These are phyloP conservation scores for Penicillium waksmanii DNA, from an alignment of 495 filamentous ascomycete species.

Conservation along the genomic window DNA sequence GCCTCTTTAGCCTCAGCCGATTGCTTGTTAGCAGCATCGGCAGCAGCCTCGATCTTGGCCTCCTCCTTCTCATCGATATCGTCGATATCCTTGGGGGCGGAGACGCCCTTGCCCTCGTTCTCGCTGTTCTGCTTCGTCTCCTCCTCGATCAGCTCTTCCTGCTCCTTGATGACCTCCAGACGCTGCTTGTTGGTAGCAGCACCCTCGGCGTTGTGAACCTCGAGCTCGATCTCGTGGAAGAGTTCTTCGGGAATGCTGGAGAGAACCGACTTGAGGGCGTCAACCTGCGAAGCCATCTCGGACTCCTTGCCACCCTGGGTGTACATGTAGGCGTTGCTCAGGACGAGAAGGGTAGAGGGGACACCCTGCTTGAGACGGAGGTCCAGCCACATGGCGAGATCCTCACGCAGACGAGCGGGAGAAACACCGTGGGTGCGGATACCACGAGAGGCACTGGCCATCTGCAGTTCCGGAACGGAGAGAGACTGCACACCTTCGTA, in stretches of 20 bases:
- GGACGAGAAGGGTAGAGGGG: slow-evolving; percentile 89
- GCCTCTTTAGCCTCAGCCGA: slow-evolving; percentile 48
- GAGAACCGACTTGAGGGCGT: slow-evolving; percentile 88
- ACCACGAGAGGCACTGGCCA: slow-evolving; percentile 85
- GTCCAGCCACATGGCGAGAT: slow-evolving; percentile 93
- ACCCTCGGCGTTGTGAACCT: slow-evolving; percentile 95
- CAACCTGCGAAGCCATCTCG: slow-evolving; percentile 88
- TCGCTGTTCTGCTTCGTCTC: slow-evolving; percentile 89
- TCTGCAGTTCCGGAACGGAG: slow-evolving; percentile 90
- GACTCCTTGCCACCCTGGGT: slow-evolving; percentile 79
- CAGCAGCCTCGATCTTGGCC: slow-evolving; percentile 32
- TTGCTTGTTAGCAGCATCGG: slow-evolving; percentile 33
- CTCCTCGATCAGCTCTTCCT: slow-evolving; percentile 97
- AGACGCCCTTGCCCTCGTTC: slow-evolving; percentile 60
- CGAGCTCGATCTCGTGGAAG: slow-evolving; percentile 99
- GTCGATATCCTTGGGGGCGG: slow-evolving; percentile 70
- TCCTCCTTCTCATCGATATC: slow-evolving; percentile 82
- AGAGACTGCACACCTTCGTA: slow-evolving; percentile 94
- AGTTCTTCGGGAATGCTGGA: slow-evolving; percentile 96
- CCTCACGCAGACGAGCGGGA: slow-evolving; percentile 83
- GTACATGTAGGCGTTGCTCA: slow-evolving; percentile 98
- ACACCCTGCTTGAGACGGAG: slow-evolving; percentile 90
- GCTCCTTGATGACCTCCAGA: slow-evolving; percentile 98
- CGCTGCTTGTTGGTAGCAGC: slow-evolving; percentile 99
- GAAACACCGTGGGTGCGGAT: slow-evolving; percentile 91